Evolutionary conservation across 441 rosid genomes (phyloP), one percentile per base, ranked within the genome.

Genomic region (Cnidoscolus chayamansa): DNA sequence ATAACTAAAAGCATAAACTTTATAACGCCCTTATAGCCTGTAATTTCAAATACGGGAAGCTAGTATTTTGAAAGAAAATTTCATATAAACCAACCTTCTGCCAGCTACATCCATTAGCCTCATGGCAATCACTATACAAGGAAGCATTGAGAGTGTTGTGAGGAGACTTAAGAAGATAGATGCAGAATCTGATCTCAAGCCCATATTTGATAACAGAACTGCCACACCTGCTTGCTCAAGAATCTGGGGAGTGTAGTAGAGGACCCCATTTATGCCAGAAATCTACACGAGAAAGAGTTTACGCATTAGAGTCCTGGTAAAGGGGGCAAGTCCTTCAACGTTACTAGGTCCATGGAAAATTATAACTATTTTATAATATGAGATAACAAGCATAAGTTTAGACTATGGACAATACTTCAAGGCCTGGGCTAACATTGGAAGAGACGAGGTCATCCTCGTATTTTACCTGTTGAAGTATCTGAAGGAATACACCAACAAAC

Each of bases 221-320:
- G 88, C 93, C 0, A 90, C 98, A 53, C 99, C 99, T 4, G 97
- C 95, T 74, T 95, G 91, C 86, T 89, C 89, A 10, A 95, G 92
- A 78, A 95, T 93, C 82, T 95, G 99, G 62, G 99, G 99, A 47
- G 98, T 87, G 86, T 95, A 95, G 83, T 91, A 95, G 12, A 95
- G 90, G 75, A 95, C 94, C 37, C 99, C 99, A 59, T 89, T 93
- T 82, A 95, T 95, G 57, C 99, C 99, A 31, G 97, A 88, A 70
- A 89, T 81, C 99, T 94, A 86, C 80, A 76, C 48, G 45, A 55
- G 15, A 40, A 32, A 40, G 40, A 47, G 7, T 63, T 40, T 40
- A 45, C 51, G 1, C 54, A 35, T 72, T 5, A 57, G 30, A 53
- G 35, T 16, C 25, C 62, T 47, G 20, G 20, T 35, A 57, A 59